Evolutionary conservation across 139 green algal genomes (phyloP).

Genomic region (Penium margaritaceum): DNA sequence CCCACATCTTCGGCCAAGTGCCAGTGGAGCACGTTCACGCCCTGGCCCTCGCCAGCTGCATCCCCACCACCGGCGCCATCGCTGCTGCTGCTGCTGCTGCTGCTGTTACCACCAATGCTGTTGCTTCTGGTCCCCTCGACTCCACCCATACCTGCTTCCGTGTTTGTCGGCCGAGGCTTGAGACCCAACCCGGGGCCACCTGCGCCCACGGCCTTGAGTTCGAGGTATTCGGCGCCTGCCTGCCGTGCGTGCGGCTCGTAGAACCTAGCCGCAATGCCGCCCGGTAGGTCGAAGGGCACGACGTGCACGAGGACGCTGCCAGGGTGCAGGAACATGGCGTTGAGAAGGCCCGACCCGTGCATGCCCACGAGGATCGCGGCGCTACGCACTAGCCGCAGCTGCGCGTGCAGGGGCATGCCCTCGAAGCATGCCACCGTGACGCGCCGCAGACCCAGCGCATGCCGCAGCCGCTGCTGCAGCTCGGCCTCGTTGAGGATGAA

Average conservation of each 20-base stretch:
- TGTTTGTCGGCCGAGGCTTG: constrained; percentile 3
- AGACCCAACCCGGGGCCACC: too few species aligned
- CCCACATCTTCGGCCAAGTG: background rate
- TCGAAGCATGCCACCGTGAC: too few species aligned
- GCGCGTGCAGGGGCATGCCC: background rate
- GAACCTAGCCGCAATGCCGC: background rate
- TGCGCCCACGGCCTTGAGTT: too few species aligned
- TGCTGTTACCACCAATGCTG: too few species aligned
- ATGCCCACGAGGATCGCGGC: background rate
- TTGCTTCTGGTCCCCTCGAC: too few species aligned
- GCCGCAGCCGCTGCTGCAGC: too few species aligned
- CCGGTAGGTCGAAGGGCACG: background rate
- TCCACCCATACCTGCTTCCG: too few species aligned
- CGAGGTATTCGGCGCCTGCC: background rate
- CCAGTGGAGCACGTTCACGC: background rate
- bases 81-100: too few species aligned
- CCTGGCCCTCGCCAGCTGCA: too few species aligned
- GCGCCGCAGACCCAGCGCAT: too few species aligned
- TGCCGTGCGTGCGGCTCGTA: constrained; percentile 8
- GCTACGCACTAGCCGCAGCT: background rate
- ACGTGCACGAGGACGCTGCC: background rate
- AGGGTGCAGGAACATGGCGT: constrained; percentile 8
- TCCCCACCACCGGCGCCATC: too few species aligned
- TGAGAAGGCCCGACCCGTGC: background rate
- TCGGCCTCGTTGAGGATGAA: too few species aligned